These are phyloP conservation scores for Vigna reflexopilosa DNA, from an alignment of 306 rosid species.

Conservation along the genomic window DNA sequence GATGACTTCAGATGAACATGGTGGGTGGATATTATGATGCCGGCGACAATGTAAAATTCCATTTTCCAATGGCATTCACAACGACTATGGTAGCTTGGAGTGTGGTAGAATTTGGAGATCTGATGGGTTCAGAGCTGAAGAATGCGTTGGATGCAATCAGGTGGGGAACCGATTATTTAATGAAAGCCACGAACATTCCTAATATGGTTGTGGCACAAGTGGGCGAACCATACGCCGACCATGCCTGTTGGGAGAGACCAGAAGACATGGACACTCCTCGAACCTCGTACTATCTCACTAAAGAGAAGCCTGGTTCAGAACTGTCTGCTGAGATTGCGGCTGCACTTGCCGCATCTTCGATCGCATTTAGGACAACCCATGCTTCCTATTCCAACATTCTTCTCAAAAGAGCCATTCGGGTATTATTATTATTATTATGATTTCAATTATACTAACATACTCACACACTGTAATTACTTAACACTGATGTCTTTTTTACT, in stretches of 20 bases:
- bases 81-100: conserved; percentile 61
- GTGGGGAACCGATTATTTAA: conserved; percentile 64
- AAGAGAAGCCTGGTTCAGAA: conserved; percentile 48
- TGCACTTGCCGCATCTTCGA: conserved; percentile 61
- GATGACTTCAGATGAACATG: conserved; percentile 40
- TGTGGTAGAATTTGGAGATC: conserved; percentile 54
- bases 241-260: conserved; percentile 62
- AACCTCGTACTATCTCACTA: background rate
- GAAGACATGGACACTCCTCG: conserved; percentile 68
- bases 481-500: background rate
- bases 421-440: background rate
- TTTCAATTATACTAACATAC: background rate
- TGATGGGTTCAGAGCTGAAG: conserved; percentile 47
- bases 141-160: conserved; percentile 51
- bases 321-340: conserved; percentile 56
- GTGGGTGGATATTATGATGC: conserved; percentile 69
- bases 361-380: conserved; percentile 32
- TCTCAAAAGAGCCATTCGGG: conserved; percentile 43
- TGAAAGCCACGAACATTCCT: conserved; percentile 47
- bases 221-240: conserved; percentile 49
- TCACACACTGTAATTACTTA: no score
- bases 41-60: conserved; percentile 67
- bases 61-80: conserved; percentile 67
- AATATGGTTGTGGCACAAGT: conserved; percentile 48
- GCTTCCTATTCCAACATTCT: conserved; percentile 29